Evolutionary conservation across 116 monocot genomes (phyloP).

Genomic region (Iris pallida): DNA sequence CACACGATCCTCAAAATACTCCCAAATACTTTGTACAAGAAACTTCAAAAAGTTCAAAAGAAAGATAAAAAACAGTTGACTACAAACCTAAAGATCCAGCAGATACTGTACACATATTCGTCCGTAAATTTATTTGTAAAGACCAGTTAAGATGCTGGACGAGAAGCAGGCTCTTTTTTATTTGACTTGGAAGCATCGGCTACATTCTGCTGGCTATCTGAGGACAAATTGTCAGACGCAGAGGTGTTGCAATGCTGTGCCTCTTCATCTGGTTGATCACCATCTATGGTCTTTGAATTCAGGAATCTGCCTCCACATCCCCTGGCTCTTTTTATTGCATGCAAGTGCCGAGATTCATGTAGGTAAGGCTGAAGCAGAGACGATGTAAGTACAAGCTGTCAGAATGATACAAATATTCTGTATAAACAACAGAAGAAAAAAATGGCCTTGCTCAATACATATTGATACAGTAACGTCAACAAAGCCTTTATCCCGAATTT

Average conservation of each 20-base stretch:
- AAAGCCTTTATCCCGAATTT: too few species aligned
- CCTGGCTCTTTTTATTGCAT: conserved; percentile 15
- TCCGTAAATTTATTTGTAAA: not conserved
- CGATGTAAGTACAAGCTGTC: not conserved
- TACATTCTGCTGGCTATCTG: not conserved
- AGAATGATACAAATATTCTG: too few species aligned
- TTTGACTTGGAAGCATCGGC: conserved; percentile 5
- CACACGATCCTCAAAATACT: not conserved
- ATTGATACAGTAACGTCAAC: too few species aligned
- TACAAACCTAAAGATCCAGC: conserved; percentile 5
- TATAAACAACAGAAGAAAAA: too few species aligned
- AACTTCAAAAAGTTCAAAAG: not conserved
- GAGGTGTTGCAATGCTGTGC: not conserved
- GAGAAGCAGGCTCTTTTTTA: not conserved
- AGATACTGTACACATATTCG: conserved; percentile 4
- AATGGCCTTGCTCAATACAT: too few species aligned
- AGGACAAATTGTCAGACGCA: not conserved
- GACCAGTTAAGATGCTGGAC: not conserved
- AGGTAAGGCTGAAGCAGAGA: conserved; percentile 7
- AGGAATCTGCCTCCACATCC: conserved; percentile 16
- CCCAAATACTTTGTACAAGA: not conserved
- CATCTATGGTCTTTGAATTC: conserved; percentile 19
- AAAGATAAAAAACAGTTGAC: too few species aligned
- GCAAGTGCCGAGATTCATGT: conserved; percentile 16
- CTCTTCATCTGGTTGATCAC: not conserved